Evolutionary conservation across 108 stramenopile genomes (phyloP).

Genomic region (Cyclotella choctawhatcheeana): DNA sequence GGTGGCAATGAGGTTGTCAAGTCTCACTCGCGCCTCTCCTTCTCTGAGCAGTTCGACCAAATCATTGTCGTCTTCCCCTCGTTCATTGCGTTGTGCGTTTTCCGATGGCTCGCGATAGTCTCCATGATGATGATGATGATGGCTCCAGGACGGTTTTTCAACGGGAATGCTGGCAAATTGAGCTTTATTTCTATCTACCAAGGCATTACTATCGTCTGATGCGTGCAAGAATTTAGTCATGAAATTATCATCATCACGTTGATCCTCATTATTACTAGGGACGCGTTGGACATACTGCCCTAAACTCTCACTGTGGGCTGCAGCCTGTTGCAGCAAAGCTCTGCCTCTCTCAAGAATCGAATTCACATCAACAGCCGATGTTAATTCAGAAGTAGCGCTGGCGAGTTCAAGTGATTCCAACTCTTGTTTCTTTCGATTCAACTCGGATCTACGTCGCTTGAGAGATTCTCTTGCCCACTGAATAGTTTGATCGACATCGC

Average conservation of each 20-base stretch:
- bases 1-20: conserved; percentile 14
- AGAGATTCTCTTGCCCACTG: conserved; percentile 33
- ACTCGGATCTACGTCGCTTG: conserved; percentile 17
- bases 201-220: background rate
- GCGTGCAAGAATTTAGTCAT: conserved; percentile 16
- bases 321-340: conserved; percentile 20
- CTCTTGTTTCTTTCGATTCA: conserved; percentile 18
- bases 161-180: background rate
- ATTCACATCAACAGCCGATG: background rate
- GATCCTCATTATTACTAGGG: background rate
- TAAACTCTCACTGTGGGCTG: conserved; percentile 25
- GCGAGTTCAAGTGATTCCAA: background rate
- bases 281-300: conserved; percentile 19
- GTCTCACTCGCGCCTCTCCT: conserved; percentile 13
- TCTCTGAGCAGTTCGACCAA: conserved; percentile 11
- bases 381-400: background rate
- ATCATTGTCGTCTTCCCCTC: background rate
- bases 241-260: background rate
- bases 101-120: background rate
- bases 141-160: conserved; percentile 17
- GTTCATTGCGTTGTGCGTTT: background rate
- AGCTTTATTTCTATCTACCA: background rate
- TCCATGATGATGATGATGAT: background rate
- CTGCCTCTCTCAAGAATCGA: conserved; percentile 26
- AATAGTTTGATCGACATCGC: conserved; percentile 32